Evolutionary conservation across 2,329 filamentous ascomycete species (phyloP).

Genomic region (Aspergillus carbonarius): DNA sequence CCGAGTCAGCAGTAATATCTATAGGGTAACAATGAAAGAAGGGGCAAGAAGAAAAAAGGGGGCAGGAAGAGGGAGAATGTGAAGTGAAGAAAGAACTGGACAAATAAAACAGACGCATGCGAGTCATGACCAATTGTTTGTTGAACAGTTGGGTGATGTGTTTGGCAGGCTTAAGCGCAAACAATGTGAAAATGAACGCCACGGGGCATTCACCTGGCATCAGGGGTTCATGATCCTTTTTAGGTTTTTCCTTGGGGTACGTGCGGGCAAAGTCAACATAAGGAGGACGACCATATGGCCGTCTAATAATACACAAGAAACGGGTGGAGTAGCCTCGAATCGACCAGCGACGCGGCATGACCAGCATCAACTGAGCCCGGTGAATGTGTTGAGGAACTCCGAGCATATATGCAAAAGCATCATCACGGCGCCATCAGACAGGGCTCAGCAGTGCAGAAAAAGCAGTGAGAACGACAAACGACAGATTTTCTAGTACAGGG

Average conservation of each 20-base stretch:
- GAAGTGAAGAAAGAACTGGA: slow-evolving; percentile 4
- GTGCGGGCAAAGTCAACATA: slow-evolving; percentile 11
- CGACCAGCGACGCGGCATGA: slow-evolving; percentile 30
- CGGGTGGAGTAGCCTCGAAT: slow-evolving; percentile 14
- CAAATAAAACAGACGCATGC: neutral
- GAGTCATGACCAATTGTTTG: neutral
- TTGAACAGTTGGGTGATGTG: neutral
- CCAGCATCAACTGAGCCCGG: slow-evolving; percentile 36
- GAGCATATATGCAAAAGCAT: slow-evolving; percentile 12
- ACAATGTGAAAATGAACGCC: neutral
- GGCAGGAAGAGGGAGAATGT: neutral
- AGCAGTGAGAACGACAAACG: neutral
- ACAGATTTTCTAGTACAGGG: slow-evolving; percentile 57
- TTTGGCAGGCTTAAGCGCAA: neutral
- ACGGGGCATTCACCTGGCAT: neutral
- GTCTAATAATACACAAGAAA: slow-evolving; percentile 17
- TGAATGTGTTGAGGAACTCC: slow-evolving; percentile 13
- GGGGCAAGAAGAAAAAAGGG: slow-evolving; percentile 3
- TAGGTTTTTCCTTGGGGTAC: slow-evolving; percentile 12
- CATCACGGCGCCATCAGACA: neutral
- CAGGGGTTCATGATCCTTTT: neutral
- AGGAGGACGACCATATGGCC: slow-evolving; percentile 2
- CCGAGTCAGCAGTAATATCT: slow-evolving; percentile 14
- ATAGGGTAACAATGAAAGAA: slow-evolving; percentile 18
- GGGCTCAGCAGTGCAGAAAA: slow-evolving; percentile 5